Conservation (phyloP, 192 early-diverging fungal genomes). For the Lunasporangiospora selenospora region DNA sequence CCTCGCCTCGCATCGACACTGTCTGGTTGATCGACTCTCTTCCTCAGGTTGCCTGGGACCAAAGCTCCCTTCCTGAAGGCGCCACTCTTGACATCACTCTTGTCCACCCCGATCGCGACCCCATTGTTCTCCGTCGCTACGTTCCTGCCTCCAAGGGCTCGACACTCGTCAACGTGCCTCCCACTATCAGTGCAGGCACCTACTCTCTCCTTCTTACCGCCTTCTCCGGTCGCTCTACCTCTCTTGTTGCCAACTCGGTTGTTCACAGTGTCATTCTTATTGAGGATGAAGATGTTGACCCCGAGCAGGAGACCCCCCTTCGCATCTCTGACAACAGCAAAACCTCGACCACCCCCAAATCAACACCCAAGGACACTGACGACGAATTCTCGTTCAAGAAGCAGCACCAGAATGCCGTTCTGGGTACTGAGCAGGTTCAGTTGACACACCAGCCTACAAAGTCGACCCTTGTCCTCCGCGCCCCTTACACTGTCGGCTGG, state of each 20-base stretch:
- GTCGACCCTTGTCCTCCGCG: slow-evolving; percentile 29
- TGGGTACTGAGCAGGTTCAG: slow-evolving; percentile 16
- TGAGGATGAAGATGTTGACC: slow-evolving; percentile 13
- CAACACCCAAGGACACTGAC: background rate
- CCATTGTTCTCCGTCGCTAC: slow-evolving; percentile 39
- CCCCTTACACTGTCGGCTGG: slow-evolving; percentile 47
- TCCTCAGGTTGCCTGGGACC: slow-evolving; percentile 29
- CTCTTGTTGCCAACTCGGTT: slow-evolving; percentile 28
- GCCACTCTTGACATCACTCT: slow-evolving; percentile 41
- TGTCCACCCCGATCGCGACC: slow-evolving; percentile 24
- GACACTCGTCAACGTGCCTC: slow-evolving; percentile 27
- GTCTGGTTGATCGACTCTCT: slow-evolving; percentile 41
- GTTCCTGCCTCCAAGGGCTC: slow-evolving; percentile 25
- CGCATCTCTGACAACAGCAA: too few relatives aligned
- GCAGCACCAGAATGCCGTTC: slow-evolving; percentile 11
- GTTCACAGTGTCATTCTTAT: slow-evolving; percentile 35
- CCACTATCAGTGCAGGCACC: slow-evolving; percentile 21
- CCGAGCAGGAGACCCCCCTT: slow-evolving; percentile 21
- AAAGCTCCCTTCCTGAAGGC: slow-evolving; percentile 13
- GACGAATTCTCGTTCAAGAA: slow-evolving; percentile 10
- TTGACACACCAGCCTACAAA: slow-evolving; percentile 38
- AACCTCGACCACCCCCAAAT: background rate
- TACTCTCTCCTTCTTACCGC: slow-evolving; percentile 38
- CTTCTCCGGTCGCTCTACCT: slow-evolving; percentile 42
- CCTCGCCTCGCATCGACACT: slow-evolving; percentile 18